phyloP scores from a whole-genome alignment of 2,329 filamentous ascomycete species.

The Apiospora marii region DNA sequence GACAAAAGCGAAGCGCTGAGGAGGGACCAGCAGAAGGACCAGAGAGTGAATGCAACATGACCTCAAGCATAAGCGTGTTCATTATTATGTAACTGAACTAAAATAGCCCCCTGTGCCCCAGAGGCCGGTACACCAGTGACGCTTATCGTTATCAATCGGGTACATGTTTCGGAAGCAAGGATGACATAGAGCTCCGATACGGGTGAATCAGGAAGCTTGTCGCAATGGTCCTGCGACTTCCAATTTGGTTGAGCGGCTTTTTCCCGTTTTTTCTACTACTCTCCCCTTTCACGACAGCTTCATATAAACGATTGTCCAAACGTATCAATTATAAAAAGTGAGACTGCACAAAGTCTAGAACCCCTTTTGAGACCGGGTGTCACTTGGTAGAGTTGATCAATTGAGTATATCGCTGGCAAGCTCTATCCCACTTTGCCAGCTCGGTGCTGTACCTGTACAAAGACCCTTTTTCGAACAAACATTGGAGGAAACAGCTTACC shows the following conservation, averaged over 20 bases:
- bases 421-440: not conserved
- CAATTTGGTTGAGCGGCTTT: slow-evolving; percentile 6
- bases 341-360: not conserved
- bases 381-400: slow-evolving; percentile 16
- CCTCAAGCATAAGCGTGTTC: slow-evolving; percentile 1
- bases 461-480: not conserved
- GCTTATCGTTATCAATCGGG: slow-evolving; percentile 5
- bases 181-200: slow-evolving; percentile 13
- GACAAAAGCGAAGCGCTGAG: not conserved
- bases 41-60: not conserved
- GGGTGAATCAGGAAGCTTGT: slow-evolving; percentile 12
- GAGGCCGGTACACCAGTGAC: not conserved
- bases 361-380: not conserved
- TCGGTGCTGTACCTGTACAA: slow-evolving; percentile 17
- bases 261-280: not conserved
- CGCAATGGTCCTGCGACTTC: slow-evolving; percentile 1
- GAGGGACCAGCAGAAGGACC: not conserved
- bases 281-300: not conserved
- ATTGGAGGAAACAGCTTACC: slow-evolving; percentile 5
- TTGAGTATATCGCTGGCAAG: slow-evolving; percentile 8
- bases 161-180: slow-evolving; percentile 1
- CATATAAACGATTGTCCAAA: not conserved
- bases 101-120: not conserved
- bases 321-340: not conserved
- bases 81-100: not conserved